phyloP scores from a whole-genome alignment of 768 basidiomycete species.

The Xerocomus spinulosus region DNA sequence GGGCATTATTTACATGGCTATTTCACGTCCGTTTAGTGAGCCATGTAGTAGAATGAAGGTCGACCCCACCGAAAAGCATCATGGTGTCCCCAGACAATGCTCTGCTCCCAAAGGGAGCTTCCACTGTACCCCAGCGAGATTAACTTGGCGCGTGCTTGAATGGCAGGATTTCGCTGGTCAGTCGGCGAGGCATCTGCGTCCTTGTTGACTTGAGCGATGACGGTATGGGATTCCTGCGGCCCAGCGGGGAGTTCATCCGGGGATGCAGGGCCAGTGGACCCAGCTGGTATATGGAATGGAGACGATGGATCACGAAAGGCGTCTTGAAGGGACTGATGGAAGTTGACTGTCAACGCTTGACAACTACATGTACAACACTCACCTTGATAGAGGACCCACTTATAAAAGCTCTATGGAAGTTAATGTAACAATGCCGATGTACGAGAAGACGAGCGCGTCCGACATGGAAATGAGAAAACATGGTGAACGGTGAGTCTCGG shows the following conservation, averaged over 20 bases:
- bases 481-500: too few relatives aligned
- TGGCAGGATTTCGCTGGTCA: slow-evolving; percentile 10
- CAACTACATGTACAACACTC: background rate
- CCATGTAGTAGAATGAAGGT: background rate
- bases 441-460: slow-evolving; percentile 2
- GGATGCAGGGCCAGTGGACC: slow-evolving; percentile 53
- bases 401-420: slow-evolving; percentile 3
- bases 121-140: slow-evolving; percentile 52
- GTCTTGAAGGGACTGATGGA: slow-evolving; percentile 51
- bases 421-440: background rate
- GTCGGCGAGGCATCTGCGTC: background rate
- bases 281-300: slow-evolving; percentile 61
- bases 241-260: slow-evolving; percentile 40
- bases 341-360: background rate
- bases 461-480: slow-evolving; percentile 6
- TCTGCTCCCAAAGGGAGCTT: slow-evolving; percentile 71
- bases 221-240: background rate
- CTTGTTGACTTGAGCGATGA: background rate
- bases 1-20: slow-evolving; percentile 78
- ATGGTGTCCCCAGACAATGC: slow-evolving; percentile 75
- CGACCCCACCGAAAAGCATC: slow-evolving; percentile 63
- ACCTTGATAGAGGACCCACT: slow-evolving; percentile 30
- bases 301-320: slow-evolving; percentile 61
- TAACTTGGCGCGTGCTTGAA: slow-evolving; percentile 42
- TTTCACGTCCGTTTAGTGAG: background rate